Conservation (phyloP, 2,329 filamentous ascomycete genomes). For the Diaporthe batatas region DNA sequence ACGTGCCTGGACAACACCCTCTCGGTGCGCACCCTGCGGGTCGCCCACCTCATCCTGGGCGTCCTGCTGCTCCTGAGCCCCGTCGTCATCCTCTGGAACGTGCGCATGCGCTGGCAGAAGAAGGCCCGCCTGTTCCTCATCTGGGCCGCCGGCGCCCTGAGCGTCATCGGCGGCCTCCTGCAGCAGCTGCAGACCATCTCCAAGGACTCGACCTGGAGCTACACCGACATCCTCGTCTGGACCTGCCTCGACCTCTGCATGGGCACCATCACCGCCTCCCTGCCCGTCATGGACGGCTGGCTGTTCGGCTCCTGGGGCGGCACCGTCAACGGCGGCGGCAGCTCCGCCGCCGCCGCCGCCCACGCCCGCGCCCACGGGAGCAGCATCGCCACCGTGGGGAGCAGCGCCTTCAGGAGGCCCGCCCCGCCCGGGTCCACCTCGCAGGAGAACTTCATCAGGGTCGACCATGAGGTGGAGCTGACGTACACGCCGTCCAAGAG, state of each 20-base stretch:
- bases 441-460: constrained; percentile 23
- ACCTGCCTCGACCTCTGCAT: constrained; percentile 51
- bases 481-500: constrained; percentile 19
- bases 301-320: constrained; percentile 35
- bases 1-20: constrained; percentile 45
- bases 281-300: constrained; percentile 50
- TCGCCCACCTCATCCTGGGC: constrained; percentile 53
- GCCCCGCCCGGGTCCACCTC: neutral
- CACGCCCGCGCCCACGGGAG: neutral
- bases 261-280: constrained; percentile 50
- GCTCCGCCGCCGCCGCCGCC: neutral
- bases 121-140: constrained; percentile 51
- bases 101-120: constrained; percentile 49
- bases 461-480: constrained; percentile 27
- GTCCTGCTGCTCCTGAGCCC: constrained; percentile 51
- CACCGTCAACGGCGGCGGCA: constrained; percentile 1
- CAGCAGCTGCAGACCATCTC: constrained; percentile 46
- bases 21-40: constrained; percentile 47
- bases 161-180: constrained; percentile 50
- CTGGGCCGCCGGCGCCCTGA: constrained; percentile 50
- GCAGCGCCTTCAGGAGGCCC: constrained; percentile 29
- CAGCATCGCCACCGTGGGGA: neutral
- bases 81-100: constrained; percentile 52
- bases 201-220: constrained; percentile 47
- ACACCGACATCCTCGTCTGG: constrained; percentile 49